These are phyloP conservation scores for Aspergillus incahuasiensis DNA, from an alignment of 495 filamentous ascomycete species.

Conservation along the genomic window DNA sequence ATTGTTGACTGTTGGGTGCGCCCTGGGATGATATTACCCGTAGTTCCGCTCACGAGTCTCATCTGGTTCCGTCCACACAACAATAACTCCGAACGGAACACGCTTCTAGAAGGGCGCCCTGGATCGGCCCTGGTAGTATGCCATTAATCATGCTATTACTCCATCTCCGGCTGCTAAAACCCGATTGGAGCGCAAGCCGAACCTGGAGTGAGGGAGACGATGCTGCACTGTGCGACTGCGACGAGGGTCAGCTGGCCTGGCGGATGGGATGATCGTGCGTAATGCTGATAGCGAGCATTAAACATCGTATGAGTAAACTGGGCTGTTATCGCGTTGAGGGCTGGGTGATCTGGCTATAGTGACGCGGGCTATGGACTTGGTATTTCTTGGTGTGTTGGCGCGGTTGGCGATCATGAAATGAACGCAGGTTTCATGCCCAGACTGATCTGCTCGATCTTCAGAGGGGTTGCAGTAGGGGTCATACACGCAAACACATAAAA, in stretches of 20 bases:
- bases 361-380: constrained; percentile 6
- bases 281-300: constrained; percentile 12
- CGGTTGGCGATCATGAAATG: constrained; percentile 12
- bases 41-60: neutral
- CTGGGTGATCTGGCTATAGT: constrained; percentile 8
- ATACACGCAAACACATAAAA: neutral
- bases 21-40: neutral
- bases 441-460: constrained; percentile 8
- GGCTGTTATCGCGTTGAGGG: constrained; percentile 1
- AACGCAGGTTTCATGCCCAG: constrained; percentile 4
- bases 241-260: neutral
- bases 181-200: constrained; percentile 4
- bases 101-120: constrained; percentile 10
- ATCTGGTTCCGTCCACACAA: constrained; percentile 1
- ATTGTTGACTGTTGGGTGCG: neutral
- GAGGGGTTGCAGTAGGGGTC: neutral
- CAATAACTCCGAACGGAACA: constrained; percentile 5
- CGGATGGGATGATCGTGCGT: constrained; percentile 18
- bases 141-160: neutral
- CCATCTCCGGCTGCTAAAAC: neutral
- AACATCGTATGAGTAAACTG: constrained; percentile 9
- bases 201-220: neutral
- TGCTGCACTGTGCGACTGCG: neutral
- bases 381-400: constrained; percentile 9
- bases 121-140: neutral